Conservation (phyloP, 192 early-diverging fungal species). For the Gaertneriomyces semiglobifer region DNA sequence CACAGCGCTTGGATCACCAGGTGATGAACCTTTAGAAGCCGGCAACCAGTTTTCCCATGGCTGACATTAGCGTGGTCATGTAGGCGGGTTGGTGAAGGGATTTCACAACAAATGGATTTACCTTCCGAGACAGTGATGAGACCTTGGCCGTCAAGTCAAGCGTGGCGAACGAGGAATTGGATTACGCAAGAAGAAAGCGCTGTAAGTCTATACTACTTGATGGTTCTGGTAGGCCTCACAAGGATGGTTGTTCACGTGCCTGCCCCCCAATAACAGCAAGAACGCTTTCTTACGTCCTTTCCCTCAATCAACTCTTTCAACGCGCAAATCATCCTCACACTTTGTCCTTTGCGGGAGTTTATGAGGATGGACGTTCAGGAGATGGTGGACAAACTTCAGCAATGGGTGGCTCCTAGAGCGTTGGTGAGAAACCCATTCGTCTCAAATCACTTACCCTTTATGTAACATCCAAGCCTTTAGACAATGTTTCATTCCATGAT, state of each 20-base stretch:
- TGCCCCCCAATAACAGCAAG: slow-evolving; percentile 22
- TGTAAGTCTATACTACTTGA: slow-evolving; percentile 8
- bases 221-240: not conserved
- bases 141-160: slow-evolving; percentile 24
- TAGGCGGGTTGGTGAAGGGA: not conserved
- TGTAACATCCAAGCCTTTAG: no score
- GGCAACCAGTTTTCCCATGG: not conserved
- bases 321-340: slow-evolving; percentile 32
- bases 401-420: not conserved
- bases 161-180: slow-evolving; percentile 26
- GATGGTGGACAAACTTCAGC: not conserved
- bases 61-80: slow-evolving; percentile 15
- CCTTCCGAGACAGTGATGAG: not conserved
- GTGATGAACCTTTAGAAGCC: not conserved
- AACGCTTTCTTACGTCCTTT: slow-evolving; percentile 30
- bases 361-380: slow-evolving; percentile 8
- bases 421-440: no score
- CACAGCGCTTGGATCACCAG: slow-evolving; percentile 31
- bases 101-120: not conserved
- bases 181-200: slow-evolving; percentile 15
- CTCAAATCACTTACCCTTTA: no score
- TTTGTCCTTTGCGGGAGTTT: slow-evolving; percentile 10
- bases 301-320: slow-evolving; percentile 30
- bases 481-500: no score
- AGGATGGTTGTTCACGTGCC: not conserved